Percentiles rank a stretch among this genome's conserved stretches.
Conservation (phyloP, 805 yeast genomes). For the Saturnispora galanensis region DNA sequence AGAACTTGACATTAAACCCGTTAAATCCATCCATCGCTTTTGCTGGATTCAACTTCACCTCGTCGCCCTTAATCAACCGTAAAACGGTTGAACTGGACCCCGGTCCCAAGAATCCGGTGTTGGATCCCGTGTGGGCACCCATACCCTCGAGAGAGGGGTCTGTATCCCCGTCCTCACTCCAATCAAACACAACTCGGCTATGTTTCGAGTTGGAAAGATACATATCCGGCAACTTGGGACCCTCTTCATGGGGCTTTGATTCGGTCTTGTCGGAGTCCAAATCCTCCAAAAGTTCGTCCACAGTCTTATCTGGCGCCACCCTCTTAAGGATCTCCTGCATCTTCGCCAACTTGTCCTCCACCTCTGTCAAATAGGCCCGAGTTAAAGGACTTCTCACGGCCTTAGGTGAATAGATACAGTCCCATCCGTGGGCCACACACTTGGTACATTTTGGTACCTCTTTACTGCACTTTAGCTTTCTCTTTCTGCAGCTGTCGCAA, state of each 20-base stretch:
- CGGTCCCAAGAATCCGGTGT: slow-evolving; percentile 54
- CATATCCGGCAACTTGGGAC: slow-evolving; percentile 12
- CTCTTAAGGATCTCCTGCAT: slow-evolving; percentile 36
- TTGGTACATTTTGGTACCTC: slow-evolving; percentile 68
- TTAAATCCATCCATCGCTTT: not conserved
- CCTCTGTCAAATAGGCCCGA: slow-evolving; percentile 67
- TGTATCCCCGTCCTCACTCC: slow-evolving; percentile 10
- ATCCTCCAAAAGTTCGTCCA: slow-evolving; percentile 28
- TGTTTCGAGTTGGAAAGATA: slow-evolving; percentile 11
- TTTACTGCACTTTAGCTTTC: slow-evolving; percentile 75
- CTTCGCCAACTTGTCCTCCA: slow-evolving; percentile 47
- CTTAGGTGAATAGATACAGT: slow-evolving; percentile 70
- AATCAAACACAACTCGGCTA: slow-evolving; percentile 11
- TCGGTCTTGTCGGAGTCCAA: too few species aligned
- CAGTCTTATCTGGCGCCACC: slow-evolving; percentile 35
- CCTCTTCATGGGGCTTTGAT: not conserved
- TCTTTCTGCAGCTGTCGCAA: slow-evolving; percentile 75
- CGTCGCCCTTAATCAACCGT: slow-evolving; percentile 26
- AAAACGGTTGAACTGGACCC: slow-evolving; percentile 51
- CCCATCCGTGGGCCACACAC: slow-evolving; percentile 63
- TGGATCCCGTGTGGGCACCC: slow-evolving; percentile 45
- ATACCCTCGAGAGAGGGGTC: slow-evolving; percentile 40
- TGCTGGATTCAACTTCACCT: slow-evolving; percentile 18
- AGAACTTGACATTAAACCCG: not conserved
- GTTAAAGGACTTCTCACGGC: slow-evolving; percentile 74